phyloP scores from a whole-genome alignment of 2,329 filamentous ascomycete genomes.

The Diaporthe batatas region DNA sequence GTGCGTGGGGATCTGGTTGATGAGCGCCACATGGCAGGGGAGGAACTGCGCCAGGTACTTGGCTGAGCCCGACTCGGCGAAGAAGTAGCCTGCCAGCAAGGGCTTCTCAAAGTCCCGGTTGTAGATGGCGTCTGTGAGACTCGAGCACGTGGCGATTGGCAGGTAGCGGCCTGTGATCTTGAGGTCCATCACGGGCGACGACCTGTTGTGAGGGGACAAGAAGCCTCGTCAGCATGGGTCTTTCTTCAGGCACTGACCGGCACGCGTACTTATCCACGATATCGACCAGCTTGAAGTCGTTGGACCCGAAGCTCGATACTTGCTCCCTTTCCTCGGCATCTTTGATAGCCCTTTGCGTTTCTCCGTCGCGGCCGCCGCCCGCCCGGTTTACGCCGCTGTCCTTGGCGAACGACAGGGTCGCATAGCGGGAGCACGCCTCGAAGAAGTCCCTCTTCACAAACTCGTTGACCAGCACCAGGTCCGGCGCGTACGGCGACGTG shows the following conservation, averaged over 20 bases:
- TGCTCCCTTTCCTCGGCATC: constrained; percentile 48
- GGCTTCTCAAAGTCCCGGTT: constrained; percentile 45
- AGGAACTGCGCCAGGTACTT: constrained; percentile 74
- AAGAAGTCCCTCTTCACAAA: constrained; percentile 69
- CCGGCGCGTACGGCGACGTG: constrained; percentile 71
- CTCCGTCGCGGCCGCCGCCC: constrained; percentile 44
- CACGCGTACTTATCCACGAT: constrained; percentile 46
- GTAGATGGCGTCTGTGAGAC: constrained; percentile 49
- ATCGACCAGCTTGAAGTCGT: constrained; percentile 47
- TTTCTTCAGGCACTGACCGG: not conserved
- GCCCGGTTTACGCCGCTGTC: constrained; percentile 41
- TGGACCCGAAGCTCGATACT: constrained; percentile 46
- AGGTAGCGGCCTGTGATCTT: constrained; percentile 49
- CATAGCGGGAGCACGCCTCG: constrained; percentile 59
- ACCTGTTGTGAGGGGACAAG: constrained; percentile 38
- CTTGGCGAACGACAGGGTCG: constrained; percentile 46
- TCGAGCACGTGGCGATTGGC: constrained; percentile 47
- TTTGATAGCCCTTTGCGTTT: constrained; percentile 44
- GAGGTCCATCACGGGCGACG: constrained; percentile 44
- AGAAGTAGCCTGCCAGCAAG: constrained; percentile 46
- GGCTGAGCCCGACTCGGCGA: constrained; percentile 50
- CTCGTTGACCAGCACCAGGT: constrained; percentile 75
- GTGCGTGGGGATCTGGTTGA: constrained; percentile 69
- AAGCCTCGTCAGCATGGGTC: not conserved
- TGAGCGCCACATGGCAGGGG: constrained; percentile 60